Conservation (phyloP, 225 moss, liverwort and hornwort genomes). For the Climacium dendroides region DNA sequence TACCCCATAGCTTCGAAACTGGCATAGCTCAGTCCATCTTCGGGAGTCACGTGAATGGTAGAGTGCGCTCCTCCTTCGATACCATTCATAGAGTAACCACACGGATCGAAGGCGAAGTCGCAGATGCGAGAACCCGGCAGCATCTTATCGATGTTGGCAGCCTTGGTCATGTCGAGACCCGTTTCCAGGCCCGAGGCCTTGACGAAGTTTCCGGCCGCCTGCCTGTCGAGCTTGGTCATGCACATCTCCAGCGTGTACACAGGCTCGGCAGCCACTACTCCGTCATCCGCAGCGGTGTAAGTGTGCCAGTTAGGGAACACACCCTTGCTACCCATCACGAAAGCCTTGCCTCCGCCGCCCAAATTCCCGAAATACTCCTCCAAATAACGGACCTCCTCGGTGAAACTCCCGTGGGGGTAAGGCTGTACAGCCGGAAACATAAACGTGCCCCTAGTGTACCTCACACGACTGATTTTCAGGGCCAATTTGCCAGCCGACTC, state of each 20-base stretch:
- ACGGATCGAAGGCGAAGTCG: constrained; percentile 83
- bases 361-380: constrained; percentile 64
- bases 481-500: constrained; percentile 31
- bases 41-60: constrained; percentile 89
- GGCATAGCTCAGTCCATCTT: constrained; percentile 78
- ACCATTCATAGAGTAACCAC: constrained; percentile 92
- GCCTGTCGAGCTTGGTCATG: constrained; percentile 62
- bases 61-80: constrained; percentile 71
- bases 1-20: constrained; percentile 97
- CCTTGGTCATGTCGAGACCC: constrained; percentile 61
- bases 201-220: constrained; percentile 43
- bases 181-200: constrained; percentile 31
- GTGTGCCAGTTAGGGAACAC: constrained; percentile 82
- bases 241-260: constrained; percentile 77
- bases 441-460: constrained; percentile 90
- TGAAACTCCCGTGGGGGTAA: constrained; percentile 67
- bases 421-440: constrained; percentile 85
- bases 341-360: constrained; percentile 66
- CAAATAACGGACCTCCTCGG: constrained; percentile 70
- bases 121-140: constrained; percentile 61
- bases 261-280: not conserved
- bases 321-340: constrained; percentile 59
- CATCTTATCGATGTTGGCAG: constrained; percentile 36
- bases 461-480: constrained; percentile 46
- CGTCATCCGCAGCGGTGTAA: constrained; percentile 38